Evolutionary conservation across 2,329 filamentous ascomycete species (phyloP).

Genomic region (Polytolypa hystricis): DNA sequence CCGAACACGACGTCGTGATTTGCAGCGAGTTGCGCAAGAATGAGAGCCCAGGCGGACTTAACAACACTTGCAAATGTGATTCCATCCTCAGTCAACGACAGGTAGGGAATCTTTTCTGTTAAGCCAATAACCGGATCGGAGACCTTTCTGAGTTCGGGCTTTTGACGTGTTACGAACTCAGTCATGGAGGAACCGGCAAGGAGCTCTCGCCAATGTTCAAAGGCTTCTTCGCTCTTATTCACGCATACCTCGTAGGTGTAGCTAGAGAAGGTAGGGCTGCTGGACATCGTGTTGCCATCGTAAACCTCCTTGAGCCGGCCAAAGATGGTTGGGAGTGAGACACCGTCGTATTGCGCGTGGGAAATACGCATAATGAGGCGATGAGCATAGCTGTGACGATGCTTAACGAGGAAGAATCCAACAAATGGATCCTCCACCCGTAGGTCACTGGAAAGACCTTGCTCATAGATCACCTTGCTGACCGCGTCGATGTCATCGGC

Average conservation of each 20-base stretch:
- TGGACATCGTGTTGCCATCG: conserved; percentile 20
- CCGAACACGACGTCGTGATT: conserved; percentile 52
- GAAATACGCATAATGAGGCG: conserved; percentile 45
- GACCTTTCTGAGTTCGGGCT: conserved; percentile 25
- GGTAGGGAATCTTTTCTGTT: conserved; percentile 25
- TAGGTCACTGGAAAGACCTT: conserved; percentile 46
- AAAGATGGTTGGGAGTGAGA: conserved; percentile 53
- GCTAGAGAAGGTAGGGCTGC: conserved; percentile 34
- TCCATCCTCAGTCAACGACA: conserved; percentile 41
- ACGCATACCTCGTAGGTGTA: conserved; percentile 34
- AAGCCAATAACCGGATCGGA: conserved; percentile 26
- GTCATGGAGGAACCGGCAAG: conserved; percentile 46
- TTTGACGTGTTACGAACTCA: conserved; percentile 24
- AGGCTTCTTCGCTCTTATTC: conserved; percentile 35
- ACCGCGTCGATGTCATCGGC: conserved; percentile 44
- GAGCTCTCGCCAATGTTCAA: conserved; percentile 51
- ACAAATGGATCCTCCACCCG: conserved; percentile 50
- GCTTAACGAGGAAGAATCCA: conserved; percentile 45
- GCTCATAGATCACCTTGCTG: conserved; percentile 41
- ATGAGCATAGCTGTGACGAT: conserved; percentile 25
- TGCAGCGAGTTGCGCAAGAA: conserved; percentile 44
- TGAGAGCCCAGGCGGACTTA: conserved; percentile 56
- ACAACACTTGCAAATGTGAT: conserved; percentile 54
- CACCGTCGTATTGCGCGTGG: conserved; percentile 59
- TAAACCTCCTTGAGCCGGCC: conserved; percentile 49